Evolutionary conservation across 2,329 filamentous ascomycete species (phyloP).

Genomic region (Alternaria sp.): DNA sequence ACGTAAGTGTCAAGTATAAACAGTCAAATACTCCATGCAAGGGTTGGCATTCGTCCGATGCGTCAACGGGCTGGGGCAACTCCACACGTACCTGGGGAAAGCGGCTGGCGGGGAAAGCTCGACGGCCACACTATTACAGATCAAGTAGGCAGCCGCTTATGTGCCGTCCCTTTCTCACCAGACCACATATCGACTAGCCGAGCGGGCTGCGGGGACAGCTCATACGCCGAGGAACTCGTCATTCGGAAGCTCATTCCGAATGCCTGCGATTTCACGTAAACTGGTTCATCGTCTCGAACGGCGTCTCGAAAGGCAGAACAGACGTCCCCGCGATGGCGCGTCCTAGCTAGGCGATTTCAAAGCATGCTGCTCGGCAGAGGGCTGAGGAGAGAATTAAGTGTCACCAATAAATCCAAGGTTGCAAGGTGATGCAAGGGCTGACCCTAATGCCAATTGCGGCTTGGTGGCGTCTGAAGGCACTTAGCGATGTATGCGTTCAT

Average conservation of each 20-base stretch:
- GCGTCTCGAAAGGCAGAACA: background rate
- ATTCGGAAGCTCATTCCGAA: background rate
- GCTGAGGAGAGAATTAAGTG: background rate
- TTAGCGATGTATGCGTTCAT: background rate
- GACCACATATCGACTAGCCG: background rate
- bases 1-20: background rate
- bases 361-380: background rate
- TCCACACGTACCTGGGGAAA: background rate
- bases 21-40: background rate
- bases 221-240: background rate
- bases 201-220: background rate
- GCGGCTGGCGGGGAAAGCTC: background rate
- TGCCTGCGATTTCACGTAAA: rapidly evolving
- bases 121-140: background rate
- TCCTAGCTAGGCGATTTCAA: background rate
- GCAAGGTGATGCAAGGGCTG: constrained; percentile 9
- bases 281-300: background rate
- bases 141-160: background rate
- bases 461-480: background rate
- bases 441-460: background rate
- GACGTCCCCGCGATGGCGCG: background rate
- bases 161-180: background rate
- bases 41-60: background rate
- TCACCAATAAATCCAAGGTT: background rate
- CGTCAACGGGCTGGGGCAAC: background rate